Base-by-base conservation (phyloP, 108 stramenopile species). In the Skeletonema tropicum region DNA sequence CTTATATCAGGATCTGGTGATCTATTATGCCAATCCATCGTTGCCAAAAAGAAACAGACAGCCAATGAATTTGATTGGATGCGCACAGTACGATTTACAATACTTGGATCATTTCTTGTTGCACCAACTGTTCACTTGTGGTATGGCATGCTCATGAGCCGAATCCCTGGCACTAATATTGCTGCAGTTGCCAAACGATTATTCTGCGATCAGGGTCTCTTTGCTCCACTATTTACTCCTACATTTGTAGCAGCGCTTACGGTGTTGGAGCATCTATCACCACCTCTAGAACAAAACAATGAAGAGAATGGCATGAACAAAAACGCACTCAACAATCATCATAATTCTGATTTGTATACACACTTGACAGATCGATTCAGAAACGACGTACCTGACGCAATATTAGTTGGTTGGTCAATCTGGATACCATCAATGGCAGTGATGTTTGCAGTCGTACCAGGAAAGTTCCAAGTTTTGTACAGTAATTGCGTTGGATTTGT, bases 361-460 rank as follows among this genome's bases (percentile, higher is more conserved):
- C 80, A 57, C n/a, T 64, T 80, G 14, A 42, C 48, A 13, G 29
- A 38, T 17, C 48, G 83, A 32, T 38, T 93, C 39, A 29, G 38
- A 12, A 70, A 77, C 19, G 82, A 79, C 6, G 71, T 64, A 19
- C 90, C 90, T 2, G 70, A 70, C 1, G 72, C 89, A 5, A 58
- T 95, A 30, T 33, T 88, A 3, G 87, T 92, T 26, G 92, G 92
- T 59, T 92, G 92, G 91, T 71, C 76, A 29, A 76, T 95, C 46
- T 97, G 93, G 93, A 80, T 93, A 52, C 96, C 96, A 29, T 91
- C 90, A 1, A 85, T 84, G 83, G 63, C 75, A 14, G 49, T 94
- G 46, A 97, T 94, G 70, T 94, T 95, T 85, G 64, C 75, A 17
- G 60, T 82, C 48, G 86, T 94, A 2, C 92, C 96, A 13, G 35